phyloP scores from a whole-genome alignment of 139 green algal species.

The Spirogloea muscicola region DNA sequence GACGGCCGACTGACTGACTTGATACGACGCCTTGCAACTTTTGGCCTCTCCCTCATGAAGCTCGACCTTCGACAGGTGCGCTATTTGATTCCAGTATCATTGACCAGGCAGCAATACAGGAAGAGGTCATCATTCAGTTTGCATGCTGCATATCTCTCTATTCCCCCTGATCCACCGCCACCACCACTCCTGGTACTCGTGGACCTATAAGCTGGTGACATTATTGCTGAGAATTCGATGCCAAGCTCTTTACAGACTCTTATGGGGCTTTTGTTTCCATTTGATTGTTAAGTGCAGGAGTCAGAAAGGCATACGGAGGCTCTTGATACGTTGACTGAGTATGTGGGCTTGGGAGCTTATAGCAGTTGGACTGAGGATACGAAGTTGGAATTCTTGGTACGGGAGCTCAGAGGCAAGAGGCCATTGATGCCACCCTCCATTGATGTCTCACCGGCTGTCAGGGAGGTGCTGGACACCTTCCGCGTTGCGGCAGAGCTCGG shows the following conservation, averaged over 20 bases:
- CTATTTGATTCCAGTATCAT: too few relatives aligned
- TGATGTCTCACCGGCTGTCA: constrained; percentile 57
- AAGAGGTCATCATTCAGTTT: too few relatives aligned
- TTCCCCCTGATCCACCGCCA: too few relatives aligned
- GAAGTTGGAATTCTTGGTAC: constrained; percentile 43
- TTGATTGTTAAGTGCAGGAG: too few relatives aligned
- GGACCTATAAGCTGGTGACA: too few relatives aligned
- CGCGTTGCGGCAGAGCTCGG: constrained; percentile 34
- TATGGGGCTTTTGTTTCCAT: too few relatives aligned
- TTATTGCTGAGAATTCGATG: too few relatives aligned
- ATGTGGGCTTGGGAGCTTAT: constrained; percentile 80
- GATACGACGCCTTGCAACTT: constrained; percentile 60
- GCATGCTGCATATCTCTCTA: too few relatives aligned
- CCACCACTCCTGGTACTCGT: too few relatives aligned
- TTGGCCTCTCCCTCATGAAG: constrained; percentile 86
- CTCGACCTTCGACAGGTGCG: constrained; percentile 80
- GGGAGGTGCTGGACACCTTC: constrained; percentile 86
- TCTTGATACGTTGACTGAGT: constrained; percentile 76
- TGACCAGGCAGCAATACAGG: too few relatives aligned
- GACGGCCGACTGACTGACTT: constrained; percentile 88
- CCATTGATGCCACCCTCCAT: constrained; percentile 82
- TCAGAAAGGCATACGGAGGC: constrained; percentile 73
- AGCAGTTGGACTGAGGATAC: constrained; percentile 83
- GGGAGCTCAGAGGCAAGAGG: constrained; percentile 58
- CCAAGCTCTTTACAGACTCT: too few relatives aligned